These are phyloP conservation scores for Dipodascus geniculatus DNA, from an alignment of 805 yeast genomes.

Conservation along the genomic window DNA sequence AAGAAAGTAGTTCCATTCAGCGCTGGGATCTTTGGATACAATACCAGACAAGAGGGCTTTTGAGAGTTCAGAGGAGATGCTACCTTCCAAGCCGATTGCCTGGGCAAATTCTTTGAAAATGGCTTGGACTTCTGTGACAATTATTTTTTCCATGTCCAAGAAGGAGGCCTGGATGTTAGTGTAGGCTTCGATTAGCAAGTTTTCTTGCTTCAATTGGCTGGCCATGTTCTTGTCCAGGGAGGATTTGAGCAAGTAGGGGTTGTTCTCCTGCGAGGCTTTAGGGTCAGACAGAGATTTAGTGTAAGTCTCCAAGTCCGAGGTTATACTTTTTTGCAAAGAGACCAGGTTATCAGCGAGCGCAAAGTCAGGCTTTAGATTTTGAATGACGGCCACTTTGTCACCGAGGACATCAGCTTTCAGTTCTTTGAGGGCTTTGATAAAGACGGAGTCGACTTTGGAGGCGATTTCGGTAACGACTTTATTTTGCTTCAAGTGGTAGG, in stretches of 20 bases:
- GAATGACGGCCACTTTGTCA: slow-evolving; percentile 78
- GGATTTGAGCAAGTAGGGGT: slow-evolving; percentile 70
- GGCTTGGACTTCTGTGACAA: slow-evolving; percentile 75
- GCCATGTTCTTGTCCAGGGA: slow-evolving; percentile 66
- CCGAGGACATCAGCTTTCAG: slow-evolving; percentile 63
- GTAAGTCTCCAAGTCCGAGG: slow-evolving; percentile 41
- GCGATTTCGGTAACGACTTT: slow-evolving; percentile 44
- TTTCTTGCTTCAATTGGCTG: slow-evolving; percentile 71
- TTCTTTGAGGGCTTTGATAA: slow-evolving; percentile 56
- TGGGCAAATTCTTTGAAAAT: slow-evolving; percentile 65
- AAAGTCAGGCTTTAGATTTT: slow-evolving; percentile 72
- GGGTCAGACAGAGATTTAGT: slow-evolving; percentile 53
- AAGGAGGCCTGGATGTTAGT: slow-evolving; percentile 80
- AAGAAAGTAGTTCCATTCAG: slow-evolving; percentile 85
- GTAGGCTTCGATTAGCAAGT: slow-evolving; percentile 78
- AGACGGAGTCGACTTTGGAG: slow-evolving; percentile 46
- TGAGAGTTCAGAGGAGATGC: slow-evolving; percentile 33
- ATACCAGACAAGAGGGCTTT: slow-evolving; percentile 68
- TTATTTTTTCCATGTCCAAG: slow-evolving; percentile 76
- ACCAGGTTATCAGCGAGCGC: slow-evolving; percentile 52
- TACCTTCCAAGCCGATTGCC: slow-evolving; percentile 38
- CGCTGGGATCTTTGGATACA: slow-evolving; percentile 61
- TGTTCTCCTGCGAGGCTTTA: slow-evolving; percentile 44
- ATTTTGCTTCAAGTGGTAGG: slow-evolving; percentile 52
- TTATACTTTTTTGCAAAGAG: slow-evolving; percentile 58